Base-by-base conservation (phyloP, 1,284 basidiomycete genomes). In the Apiotrichum akiyoshidainum region DNA sequence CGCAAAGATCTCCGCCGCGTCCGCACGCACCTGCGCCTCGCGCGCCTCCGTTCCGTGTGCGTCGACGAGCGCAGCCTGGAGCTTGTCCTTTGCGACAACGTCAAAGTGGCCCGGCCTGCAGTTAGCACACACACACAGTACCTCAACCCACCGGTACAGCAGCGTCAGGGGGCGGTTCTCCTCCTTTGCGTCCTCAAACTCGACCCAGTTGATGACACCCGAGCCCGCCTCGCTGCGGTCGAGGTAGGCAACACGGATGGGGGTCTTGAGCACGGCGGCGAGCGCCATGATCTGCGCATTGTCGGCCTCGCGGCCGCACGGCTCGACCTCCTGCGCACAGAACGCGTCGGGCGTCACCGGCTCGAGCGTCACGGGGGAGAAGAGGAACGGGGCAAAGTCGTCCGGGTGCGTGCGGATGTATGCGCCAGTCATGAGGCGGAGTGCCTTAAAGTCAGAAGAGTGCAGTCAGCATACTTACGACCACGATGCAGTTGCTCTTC, bases 271-370 rank as follows among this genome's bases (percentile, higher is more conserved):
- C 0, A 86, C 87, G 47, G 84, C 81, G 14, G 86, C 84, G 9
- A 95, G 80, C 0, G 91, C 91, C 57, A 84, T 85, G 64, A 94
- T 88, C 69, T 92, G 88, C 21, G 89, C 85, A 66, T 94, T 87
- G 66, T 94, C 92, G 85, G 90, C 90, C 80, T 94, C 90, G 70
- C 86, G 87, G 16, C 89, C 87, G 49, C 85, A 81, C 1, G 88
- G 85, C 64, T 93, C 89, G 34, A 94, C 90, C 63, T 87, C 85
- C 48, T 82, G 80, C 65, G 85, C 82, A 71, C 89, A 92, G 75
- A 92, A 94, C 12, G 83, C 81, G 9, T 82, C 80, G 7, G 86
- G 79, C 2, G 80, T 78, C 68, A 89, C 81, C 3, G 75, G 81
- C 49, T 85, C 82, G 40, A 84, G 84, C 0, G 84, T 83, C 44